Base-by-base conservation (phyloP, 768 basidiomycete genomes). In the Russula compacta region DNA sequence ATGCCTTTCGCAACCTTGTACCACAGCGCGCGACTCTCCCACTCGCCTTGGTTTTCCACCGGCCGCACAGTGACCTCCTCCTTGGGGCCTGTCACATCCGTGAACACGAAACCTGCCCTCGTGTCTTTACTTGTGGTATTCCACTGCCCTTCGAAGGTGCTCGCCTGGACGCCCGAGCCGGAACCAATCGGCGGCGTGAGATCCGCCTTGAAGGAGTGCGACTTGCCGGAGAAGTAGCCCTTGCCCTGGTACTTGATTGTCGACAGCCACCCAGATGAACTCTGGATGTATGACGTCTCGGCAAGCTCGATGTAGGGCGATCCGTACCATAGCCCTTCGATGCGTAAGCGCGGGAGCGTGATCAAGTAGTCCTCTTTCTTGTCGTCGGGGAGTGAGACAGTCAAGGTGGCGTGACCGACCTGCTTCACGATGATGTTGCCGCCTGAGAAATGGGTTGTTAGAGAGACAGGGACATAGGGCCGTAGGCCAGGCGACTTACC, bases 161-260 rank as follows among this genome's bases (percentile, higher is more conserved):
- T 58, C 60, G 42, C 71, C 56, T 64, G 72, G n/a, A 65, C 69
- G 53, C 69, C 76, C 21, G 58, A 59, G 14, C 58, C 55, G 15
- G 54, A 33, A 17, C 63, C 65, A 15, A 64, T 60, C 44, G 81
- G 77, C 11, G 81, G 82, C 0, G 79, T 71, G n/a, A 92, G 71
- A 1, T 78, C 78, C 10, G 95, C 92, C 73, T 93, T 95, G 83
- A 94, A 97, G 3, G 85, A 78, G 75, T 99, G 95, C 4, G 91
- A 84, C 72, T 93, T 95, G 58, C 95, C 95, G 39, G 84, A 83
- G 71, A 98, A 92, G 76, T 95, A 98, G 32, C 95, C 95, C 70
- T 92, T 92, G 73, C 95, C 95, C 71, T 93, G 92, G 80, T 95
- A 98, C 66, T 95, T 58, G 66, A 83, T 82, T 61, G 76, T 76